These are phyloP conservation scores for Mycothermus thermophilus DNA, from an alignment of 495 filamentous ascomycete genomes.

Conservation along the genomic window DNA sequence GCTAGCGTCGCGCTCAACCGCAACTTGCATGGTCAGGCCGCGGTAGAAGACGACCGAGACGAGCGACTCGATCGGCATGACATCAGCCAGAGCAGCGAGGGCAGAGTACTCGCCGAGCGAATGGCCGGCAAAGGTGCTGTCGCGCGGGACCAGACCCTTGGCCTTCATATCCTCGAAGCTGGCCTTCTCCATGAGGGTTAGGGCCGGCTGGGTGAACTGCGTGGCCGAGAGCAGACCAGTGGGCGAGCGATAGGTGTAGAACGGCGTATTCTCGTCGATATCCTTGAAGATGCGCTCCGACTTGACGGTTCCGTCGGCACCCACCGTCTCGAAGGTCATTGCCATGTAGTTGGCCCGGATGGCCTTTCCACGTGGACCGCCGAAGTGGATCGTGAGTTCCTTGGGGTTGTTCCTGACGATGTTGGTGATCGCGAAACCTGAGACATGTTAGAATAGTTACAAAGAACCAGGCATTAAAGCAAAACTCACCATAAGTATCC, in stretches of 20 bases:
- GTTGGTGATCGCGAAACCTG: constrained; percentile 88
- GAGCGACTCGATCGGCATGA: constrained; percentile 97
- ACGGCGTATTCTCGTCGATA: constrained; percentile 76
- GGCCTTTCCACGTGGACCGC: constrained; percentile 88
- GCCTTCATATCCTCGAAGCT: constrained; percentile 98
- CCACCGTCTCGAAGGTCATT: constrained; percentile 97
- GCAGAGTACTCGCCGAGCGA: constrained; percentile 98
- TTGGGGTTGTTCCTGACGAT: constrained; percentile 99
- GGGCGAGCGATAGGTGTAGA: constrained; percentile 93
- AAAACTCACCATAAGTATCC: constrained; percentile 80
- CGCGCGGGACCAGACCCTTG: constrained; percentile 88
- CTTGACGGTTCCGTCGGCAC: constrained; percentile 78
- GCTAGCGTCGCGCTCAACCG: constrained; percentile 84
- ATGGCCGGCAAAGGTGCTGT: constrained; percentile 95
- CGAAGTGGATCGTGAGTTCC: constrained; percentile 97
- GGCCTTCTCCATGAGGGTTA: constrained; percentile 99
- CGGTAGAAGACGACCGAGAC: constrained; percentile 99
- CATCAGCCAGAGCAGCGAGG: constrained; percentile 88
- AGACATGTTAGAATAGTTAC: constrained; percentile 25
- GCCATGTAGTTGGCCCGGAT: constrained; percentile 99
- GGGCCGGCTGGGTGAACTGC: constrained; percentile 93
- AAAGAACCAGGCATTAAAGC: too few species aligned
- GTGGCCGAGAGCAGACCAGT: constrained; percentile 93
- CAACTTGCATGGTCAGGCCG: constrained; percentile 97
- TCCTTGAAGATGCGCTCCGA: constrained; percentile 99